phyloP scores from a whole-genome alignment of 2,329 filamentous ascomycete genomes.

The Aureobasidium melanogenum region DNA sequence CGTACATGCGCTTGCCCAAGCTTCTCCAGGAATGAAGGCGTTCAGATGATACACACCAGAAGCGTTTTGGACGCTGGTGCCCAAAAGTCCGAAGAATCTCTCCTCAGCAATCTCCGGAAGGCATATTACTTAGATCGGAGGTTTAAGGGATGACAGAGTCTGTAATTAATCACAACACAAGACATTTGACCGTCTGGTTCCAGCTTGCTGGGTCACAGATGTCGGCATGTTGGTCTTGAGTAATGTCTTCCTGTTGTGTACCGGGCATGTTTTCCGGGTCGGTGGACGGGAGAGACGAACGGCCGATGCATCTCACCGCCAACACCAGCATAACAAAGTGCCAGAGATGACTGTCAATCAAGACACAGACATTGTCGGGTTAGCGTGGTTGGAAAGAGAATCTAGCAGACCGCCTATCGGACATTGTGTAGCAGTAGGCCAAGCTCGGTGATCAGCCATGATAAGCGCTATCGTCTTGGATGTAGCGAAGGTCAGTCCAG shows the following conservation, averaged over 20 bases:
- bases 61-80: not conserved
- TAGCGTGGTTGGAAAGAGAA: not conserved
- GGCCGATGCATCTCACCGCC: not conserved
- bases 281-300: not conserved
- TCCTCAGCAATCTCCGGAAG: constrained; percentile 7
- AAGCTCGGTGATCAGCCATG: not conserved
- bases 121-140: not conserved
- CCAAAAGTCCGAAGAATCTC: not conserved
- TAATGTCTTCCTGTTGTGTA: not conserved
- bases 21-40: not conserved
- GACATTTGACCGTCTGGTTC: not conserved
- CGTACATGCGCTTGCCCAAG: not conserved
- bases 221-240: not conserved
- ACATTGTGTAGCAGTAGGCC: not conserved
- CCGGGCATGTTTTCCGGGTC: not conserved
- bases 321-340: not conserved
- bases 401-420: not conserved
- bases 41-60: not conserved
- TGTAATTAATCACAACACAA: not conserved
- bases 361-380: not conserved
- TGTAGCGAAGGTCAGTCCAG: not conserved
- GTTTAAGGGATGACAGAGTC: not conserved
- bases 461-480: not conserved
- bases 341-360: not conserved
- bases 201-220: not conserved